These are phyloP conservation scores for Penicillium goetzii DNA, from an alignment of 495 filamentous ascomycete genomes.

Conservation along the genomic window DNA sequence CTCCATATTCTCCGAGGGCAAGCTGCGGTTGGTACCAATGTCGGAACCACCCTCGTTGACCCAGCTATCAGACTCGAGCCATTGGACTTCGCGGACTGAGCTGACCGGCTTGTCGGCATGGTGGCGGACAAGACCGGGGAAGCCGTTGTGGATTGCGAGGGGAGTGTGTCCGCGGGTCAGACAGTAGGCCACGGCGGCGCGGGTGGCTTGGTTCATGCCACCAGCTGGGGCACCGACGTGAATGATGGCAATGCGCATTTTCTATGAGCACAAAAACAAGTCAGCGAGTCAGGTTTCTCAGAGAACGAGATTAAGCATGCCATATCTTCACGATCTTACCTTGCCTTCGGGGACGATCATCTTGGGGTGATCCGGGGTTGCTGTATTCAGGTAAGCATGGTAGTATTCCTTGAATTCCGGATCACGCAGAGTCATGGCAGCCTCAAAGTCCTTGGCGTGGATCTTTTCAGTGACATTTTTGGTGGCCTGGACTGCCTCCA, in stretches of 20 bases:
- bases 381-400: conserved; percentile 85
- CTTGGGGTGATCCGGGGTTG: conserved; percentile 66
- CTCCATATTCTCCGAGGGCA: conserved; percentile 81
- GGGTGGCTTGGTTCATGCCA: conserved; percentile 97
- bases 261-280: conserved; percentile 46
- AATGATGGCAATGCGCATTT: conserved; percentile 91
- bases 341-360: conserved; percentile 70
- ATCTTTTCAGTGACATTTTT: conserved; percentile 83
- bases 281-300: not conserved
- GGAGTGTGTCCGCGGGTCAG: conserved; percentile 90
- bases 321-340: conserved; percentile 47
- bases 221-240: conserved; percentile 98
- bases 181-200: conserved; percentile 95
- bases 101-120: conserved; percentile 80
- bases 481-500: conserved; percentile 85
- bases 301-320: not conserved
- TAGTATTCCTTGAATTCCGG: conserved; percentile 95
- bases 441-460: conserved; percentile 76
- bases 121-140: conserved; percentile 91
- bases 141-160: conserved; percentile 93
- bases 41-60: conserved; percentile 95
- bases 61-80: conserved; percentile 96
- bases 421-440: conserved; percentile 84
- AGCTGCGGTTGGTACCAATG: conserved; percentile 94
- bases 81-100: conserved; percentile 80